Evolutionary conservation across 495 filamentous ascomycete species (phyloP).

Genomic region (Daldinia childiae): DNA sequence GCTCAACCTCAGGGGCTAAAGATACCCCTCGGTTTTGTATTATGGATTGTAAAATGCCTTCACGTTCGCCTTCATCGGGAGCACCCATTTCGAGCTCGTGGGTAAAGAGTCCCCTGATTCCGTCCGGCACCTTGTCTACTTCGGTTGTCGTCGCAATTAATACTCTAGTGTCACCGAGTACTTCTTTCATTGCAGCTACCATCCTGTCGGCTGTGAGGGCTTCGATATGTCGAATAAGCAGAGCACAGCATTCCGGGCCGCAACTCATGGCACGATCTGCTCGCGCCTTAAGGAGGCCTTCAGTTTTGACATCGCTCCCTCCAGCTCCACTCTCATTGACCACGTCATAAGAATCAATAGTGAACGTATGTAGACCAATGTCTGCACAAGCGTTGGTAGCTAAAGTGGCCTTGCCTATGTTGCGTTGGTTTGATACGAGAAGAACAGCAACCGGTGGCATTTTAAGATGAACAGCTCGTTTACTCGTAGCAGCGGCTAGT

Average conservation of each 20-base stretch:
- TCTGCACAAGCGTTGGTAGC: slow-evolving; percentile 83
- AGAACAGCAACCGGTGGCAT: slow-evolving; percentile 90
- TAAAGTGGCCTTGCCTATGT: slow-evolving; percentile 85
- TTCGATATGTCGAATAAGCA: slow-evolving; percentile 88
- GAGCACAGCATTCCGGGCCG: slow-evolving; percentile 80
- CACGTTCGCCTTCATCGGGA: slow-evolving; percentile 90
- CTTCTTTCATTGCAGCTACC: slow-evolving; percentile 80
- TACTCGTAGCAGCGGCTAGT: slow-evolving; percentile 86
- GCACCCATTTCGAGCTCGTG: slow-evolving; percentile 95
- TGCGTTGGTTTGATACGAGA: slow-evolving; percentile 86
- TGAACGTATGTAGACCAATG: slow-evolving; percentile 88
- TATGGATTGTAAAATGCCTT: slow-evolving; percentile 82
- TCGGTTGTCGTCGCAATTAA: slow-evolving; percentile 94
- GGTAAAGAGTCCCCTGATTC: slow-evolving; percentile 87
- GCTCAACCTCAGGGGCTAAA: slow-evolving; percentile 80
- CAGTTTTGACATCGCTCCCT: slow-evolving; percentile 91
- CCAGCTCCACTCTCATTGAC: slow-evolving; percentile 86
- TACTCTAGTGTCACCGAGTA: slow-evolving; percentile 76
- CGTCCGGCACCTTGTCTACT: slow-evolving; percentile 91
- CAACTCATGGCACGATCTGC: slow-evolving; percentile 90
- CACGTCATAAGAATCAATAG: slow-evolving; percentile 92
- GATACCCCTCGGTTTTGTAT: slow-evolving; percentile 76
- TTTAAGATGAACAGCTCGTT: slow-evolving; percentile 82
- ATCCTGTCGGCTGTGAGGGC: slow-evolving; percentile 91
- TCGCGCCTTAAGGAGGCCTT: slow-evolving; percentile 84